phyloP scores from a whole-genome alignment of 805 yeast species.

The Yueomyces sinensis region DNA sequence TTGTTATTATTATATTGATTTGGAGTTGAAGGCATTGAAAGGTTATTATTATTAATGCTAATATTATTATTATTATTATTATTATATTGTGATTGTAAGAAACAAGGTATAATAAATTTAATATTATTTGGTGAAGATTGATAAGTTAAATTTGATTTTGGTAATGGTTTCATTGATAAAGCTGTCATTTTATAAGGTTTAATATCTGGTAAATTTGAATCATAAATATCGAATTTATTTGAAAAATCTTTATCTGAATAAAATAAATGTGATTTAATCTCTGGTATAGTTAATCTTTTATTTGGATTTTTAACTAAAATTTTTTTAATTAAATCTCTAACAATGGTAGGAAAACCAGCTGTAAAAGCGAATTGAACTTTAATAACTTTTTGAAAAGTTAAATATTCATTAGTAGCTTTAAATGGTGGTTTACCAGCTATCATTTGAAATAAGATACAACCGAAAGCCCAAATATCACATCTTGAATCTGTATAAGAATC shows the following conservation, averaged over 20 bases:
- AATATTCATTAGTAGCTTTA: constrained; percentile 69
- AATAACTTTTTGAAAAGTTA: constrained; percentile 71
- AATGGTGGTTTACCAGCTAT: constrained; percentile 86
- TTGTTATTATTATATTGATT: no score
- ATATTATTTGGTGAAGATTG: no score
- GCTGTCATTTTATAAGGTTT: constrained; percentile 67
- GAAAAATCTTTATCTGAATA: constrained; percentile 43
- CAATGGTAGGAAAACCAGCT: constrained; percentile 67
- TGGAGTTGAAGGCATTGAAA: no score
- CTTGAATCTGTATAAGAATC: constrained; percentile 77
- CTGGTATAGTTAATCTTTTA: constrained; percentile 42
- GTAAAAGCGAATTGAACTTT: constrained; percentile 72
- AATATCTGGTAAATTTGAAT: constrained; percentile 42
- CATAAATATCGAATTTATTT: constrained; percentile 44
- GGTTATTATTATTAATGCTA: no score
- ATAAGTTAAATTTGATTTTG: no score
- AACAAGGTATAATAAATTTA: no score
- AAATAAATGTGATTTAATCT: constrained; percentile 52
- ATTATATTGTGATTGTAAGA: no score
- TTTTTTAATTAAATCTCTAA: constrained; percentile 61
- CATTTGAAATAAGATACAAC: constrained; percentile 91
- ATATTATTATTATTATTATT: no score
- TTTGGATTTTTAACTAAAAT: constrained; percentile 53
- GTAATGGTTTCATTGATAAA: constrained; percentile 66
- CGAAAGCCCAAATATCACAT: constrained; percentile 98